Conservation (phyloP, 331 rosid species). For the Quercus phellos region DNA sequence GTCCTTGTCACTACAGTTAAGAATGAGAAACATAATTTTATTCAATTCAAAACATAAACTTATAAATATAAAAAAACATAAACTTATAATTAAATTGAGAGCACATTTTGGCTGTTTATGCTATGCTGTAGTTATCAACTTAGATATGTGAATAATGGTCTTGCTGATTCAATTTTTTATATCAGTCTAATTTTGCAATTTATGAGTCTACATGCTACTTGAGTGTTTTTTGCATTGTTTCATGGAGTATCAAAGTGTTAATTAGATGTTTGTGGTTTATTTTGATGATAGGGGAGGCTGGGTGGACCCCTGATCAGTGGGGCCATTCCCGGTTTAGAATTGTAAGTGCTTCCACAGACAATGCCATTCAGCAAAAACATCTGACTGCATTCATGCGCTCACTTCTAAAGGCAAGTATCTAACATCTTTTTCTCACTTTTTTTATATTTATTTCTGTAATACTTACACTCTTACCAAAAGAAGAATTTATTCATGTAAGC, state of each 20-base stretch:
- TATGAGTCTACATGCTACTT: background rate
- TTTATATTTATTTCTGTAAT: background rate
- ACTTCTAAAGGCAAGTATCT: conserved; percentile 67
- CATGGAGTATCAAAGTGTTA: conserved; percentile 12
- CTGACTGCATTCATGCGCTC: conserved; percentile 77
- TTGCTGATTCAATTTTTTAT: background rate
- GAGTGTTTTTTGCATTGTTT: conserved; percentile 16
- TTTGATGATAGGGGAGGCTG: conserved; percentile 77
- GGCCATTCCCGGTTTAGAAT: conserved; percentile 73
- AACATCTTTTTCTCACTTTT: conserved; percentile 8
- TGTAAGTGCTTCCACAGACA: conserved; percentile 53
- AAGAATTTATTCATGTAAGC: background rate
- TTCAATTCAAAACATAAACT: background rate
- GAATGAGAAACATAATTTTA: background rate
- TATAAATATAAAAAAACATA: background rate
- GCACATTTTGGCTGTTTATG: background rate
- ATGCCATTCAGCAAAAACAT: conserved; percentile 55
- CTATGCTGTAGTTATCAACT: background rate
- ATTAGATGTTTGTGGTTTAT: conserved; percentile 28
- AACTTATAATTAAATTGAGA: background rate
- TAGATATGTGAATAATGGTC: background rate
- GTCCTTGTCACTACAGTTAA: background rate
- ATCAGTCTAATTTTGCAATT: background rate
- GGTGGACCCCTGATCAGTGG: conserved; percentile 96
- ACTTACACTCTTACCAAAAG: background rate